Evolutionary conservation across 768 basidiomycete genomes (phyloP).

Genomic region (Solioccasus polychromus): DNA sequence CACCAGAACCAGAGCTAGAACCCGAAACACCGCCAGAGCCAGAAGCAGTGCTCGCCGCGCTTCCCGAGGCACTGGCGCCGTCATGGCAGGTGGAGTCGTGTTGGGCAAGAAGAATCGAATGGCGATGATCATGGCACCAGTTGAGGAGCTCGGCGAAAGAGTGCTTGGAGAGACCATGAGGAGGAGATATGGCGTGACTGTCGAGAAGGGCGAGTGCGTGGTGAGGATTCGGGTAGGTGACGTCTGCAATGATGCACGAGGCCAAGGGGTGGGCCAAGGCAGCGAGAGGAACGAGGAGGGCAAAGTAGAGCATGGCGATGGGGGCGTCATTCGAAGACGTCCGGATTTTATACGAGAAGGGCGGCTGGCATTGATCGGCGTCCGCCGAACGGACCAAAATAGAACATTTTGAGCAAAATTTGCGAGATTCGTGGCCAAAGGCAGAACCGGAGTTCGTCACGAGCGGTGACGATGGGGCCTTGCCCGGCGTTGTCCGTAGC

Average conservation of each 20-base stretch:
- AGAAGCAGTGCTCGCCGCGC: too few relatives aligned
- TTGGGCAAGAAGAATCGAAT: constrained; percentile 22
- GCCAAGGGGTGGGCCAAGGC: constrained; percentile 20
- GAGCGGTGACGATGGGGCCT: constrained; percentile 43
- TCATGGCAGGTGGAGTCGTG: constrained; percentile 19
- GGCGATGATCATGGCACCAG: constrained; percentile 25
- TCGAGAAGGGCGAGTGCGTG: constrained; percentile 24
- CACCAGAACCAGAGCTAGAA: neutral
- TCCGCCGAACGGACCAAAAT: constrained; percentile 23
- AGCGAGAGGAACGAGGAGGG: constrained; percentile 14
- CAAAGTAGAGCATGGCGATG: constrained; percentile 22
- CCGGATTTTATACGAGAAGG: too few relatives aligned
- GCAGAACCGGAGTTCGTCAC: constrained; percentile 38
- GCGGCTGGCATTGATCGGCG: constrained; percentile 16
- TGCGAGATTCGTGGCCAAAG: constrained; percentile 29
- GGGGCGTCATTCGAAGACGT: too few relatives aligned
- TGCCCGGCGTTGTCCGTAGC: constrained; percentile 42
- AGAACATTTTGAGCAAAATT: constrained; percentile 9
- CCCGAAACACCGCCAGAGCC: neutral
- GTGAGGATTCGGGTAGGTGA: constrained; percentile 22
- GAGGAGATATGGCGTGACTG: constrained; percentile 17
- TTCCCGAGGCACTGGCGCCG: neutral
- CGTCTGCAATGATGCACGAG: constrained; percentile 28
- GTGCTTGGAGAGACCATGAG: constrained; percentile 20
- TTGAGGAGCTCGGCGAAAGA: constrained; percentile 26